Evolutionary conservation across 2,329 filamentous ascomycete genomes (phyloP).

Genomic region (Claviceps sp.): DNA sequence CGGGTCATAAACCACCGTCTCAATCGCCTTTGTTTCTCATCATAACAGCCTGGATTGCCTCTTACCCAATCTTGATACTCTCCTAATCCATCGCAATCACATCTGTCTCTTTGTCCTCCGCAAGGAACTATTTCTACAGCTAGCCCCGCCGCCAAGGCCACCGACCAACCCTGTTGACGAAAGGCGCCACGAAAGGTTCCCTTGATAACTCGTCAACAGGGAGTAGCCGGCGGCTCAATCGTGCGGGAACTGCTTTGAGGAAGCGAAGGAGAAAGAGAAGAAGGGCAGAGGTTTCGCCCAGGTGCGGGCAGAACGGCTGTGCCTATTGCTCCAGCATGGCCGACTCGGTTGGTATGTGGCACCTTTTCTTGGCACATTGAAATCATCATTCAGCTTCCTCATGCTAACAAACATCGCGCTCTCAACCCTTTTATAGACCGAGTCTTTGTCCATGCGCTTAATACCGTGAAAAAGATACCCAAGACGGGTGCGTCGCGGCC

Average conservation of each 20-base stretch:
- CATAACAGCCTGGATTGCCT: not conserved
- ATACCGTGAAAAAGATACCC: conserved; percentile 94
- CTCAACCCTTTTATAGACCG: conserved; percentile 48
- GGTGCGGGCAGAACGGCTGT: not conserved
- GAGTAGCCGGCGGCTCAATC: not conserved
- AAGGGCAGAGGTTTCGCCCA: not conserved
- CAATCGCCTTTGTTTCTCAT: not conserved
- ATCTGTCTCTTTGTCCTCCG: not conserved
- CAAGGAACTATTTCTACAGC: not conserved
- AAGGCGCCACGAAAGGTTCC: not conserved
- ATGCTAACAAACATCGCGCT: conserved; percentile 4
- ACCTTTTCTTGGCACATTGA: not conserved
- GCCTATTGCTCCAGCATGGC: conserved; percentile 15
- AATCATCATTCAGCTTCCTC: not conserved
- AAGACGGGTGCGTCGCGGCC: conserved; percentile 85
- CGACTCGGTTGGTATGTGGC: conserved; percentile 25
- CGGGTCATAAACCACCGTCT: not conserved
- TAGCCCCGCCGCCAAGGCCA: not conserved
- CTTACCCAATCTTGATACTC: not conserved
- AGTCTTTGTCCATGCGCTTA: conserved; percentile 97
- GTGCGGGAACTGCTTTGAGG: not conserved
- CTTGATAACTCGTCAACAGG: not conserved
- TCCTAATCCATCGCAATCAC: not conserved
- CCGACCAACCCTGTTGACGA: not conserved
- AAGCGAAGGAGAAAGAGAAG: not conserved